Percentiles rank a stretch among this genome's conserved stretches.
These are phyloP conservation scores for Primulina huaijiensis DNA, from an alignment of 257 asterid species.

Conservation along the genomic window DNA sequence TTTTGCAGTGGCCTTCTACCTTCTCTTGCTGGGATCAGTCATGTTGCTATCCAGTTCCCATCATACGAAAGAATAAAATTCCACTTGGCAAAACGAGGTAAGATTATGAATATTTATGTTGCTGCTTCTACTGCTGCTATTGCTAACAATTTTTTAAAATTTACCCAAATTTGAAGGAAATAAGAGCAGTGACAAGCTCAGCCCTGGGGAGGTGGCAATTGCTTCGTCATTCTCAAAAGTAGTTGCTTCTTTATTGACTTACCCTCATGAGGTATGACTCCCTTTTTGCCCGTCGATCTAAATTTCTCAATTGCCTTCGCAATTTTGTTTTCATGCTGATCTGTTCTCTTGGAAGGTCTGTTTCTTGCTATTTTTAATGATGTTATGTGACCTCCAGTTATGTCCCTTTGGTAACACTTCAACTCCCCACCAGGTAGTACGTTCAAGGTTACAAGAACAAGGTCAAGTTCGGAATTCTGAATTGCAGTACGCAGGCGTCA, in stretches of 20 bases:
- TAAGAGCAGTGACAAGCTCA: slow-evolving; percentile 51
- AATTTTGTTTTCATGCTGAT: background rate
- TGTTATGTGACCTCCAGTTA: background rate
- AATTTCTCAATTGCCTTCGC: background rate
- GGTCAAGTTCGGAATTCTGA: slow-evolving; percentile 57
- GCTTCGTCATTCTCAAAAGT: slow-evolving; percentile 85
- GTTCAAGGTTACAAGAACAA: slow-evolving; percentile 96
- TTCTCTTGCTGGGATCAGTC: slow-evolving; percentile 86
- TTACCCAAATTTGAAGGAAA: slow-evolving; percentile 42
- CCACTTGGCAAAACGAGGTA: slow-evolving; percentile 75
- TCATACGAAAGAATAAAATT: slow-evolving; percentile 79
- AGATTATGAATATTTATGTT: slow-evolving; percentile 12
- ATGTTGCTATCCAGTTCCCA: slow-evolving; percentile 97
- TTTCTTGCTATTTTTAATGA: background rate
- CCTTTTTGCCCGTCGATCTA: slow-evolving; percentile 15
- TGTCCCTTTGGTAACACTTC: background rate
- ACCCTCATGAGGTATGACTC: slow-evolving; percentile 84
- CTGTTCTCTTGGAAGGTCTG: background rate
- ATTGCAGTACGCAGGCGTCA: slow-evolving; percentile 58
- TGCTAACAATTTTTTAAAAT: background rate
- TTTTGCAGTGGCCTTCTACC: slow-evolving; percentile 89
- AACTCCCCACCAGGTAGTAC: slow-evolving; percentile 59
- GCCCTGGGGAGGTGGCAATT: slow-evolving; percentile 65
- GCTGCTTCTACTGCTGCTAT: slow-evolving; percentile 12
- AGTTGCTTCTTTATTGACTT: slow-evolving; percentile 80